Evolutionary conservation across 1,284 basidiomycete genomes (phyloP), one percentile per base, ranked within the genome.

Genomic region (Tilletia indica): DNA sequence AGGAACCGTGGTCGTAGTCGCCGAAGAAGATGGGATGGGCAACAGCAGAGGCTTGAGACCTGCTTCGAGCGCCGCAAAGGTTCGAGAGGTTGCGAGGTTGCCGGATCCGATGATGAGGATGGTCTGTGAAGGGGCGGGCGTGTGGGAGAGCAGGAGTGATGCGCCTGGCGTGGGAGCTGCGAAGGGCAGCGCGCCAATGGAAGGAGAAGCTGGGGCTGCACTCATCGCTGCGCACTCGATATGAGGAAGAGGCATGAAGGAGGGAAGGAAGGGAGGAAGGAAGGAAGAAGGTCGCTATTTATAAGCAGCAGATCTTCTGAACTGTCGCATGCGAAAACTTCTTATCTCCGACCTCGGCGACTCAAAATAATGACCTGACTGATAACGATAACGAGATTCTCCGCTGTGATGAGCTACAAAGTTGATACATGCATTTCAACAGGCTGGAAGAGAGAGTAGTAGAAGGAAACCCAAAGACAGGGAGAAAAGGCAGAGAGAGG

Each of bases 11-110:
- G 42, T 38, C 12, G 8, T 2, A 21, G 16, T 34, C 12, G 16
- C 25, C 16, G 19, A 25, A 38, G n/a, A 31, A 0, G 67, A 9
- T 34, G 67, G 48, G 9, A 49, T 6, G 8, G 68, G 31, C 2
- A 93, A 83, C 36, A 97, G 86, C 39, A 91, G 84, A 39, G 96
- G 93, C 12, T 83, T 80, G 1, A 92, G 90, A 71, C 91, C 91
- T 0, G 94, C 91, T 82, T 96, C 93, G 56, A 96, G 88, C 3
- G 92, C 90, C 2, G 91, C 87, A 79, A 92, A 92, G 4, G 91
- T 90, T 49, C 94, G 89, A 34, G 89, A 89, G 0, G 93, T 93
- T 0, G 93, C 93, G 0, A 97, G 88, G 14, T 88, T 81, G 45
- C 90, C 89, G 2, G 90, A 89, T 1, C 94, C 94, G 47, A 96